Conservation (phyloP, 441 rosid genomes). For the Brassica hybrid region DNA sequence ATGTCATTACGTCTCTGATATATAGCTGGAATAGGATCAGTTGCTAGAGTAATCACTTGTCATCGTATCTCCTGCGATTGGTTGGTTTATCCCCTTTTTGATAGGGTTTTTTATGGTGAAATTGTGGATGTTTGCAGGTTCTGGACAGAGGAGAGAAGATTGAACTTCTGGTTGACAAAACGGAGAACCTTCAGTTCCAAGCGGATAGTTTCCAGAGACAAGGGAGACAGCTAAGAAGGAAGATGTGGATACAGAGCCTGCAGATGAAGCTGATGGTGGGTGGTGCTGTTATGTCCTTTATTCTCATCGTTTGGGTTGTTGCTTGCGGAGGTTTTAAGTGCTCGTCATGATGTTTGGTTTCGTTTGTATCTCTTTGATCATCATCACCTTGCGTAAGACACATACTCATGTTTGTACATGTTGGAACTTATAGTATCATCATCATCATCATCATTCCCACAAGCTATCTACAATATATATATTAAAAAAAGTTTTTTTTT, state of each 20-base stretch:
- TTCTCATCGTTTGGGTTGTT: constrained; percentile 71
- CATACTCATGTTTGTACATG: constrained; percentile 39
- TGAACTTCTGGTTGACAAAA: constrained; percentile 93
- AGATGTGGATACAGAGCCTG: constrained; percentile 95
- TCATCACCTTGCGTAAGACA: constrained; percentile 1
- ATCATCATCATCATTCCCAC: constrained; percentile 26
- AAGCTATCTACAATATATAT: neutral
- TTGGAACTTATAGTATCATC: neutral
- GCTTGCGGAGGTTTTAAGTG: constrained; percentile 85
- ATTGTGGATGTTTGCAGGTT: constrained; percentile 53
- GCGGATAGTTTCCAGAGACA: constrained; percentile 98
- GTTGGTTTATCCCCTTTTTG: too few species aligned
- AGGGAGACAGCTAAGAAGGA: constrained; percentile 88
- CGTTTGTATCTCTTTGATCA: constrained; percentile 2
- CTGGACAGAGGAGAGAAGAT: constrained; percentile 96
- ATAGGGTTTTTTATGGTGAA: neutral
- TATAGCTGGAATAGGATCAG: too few species aligned
- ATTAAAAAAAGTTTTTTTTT: too few species aligned
- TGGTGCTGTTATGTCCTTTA: constrained; percentile 57
- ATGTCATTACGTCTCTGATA: too few species aligned
- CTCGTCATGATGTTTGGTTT: constrained; percentile 38
- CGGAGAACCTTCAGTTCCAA: constrained; percentile 91
- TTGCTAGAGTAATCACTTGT: too few species aligned
- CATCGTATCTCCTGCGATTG: too few species aligned
- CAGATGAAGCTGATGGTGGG: constrained; percentile 86